These are phyloP conservation scores for Maudiozyma humilis DNA, from an alignment of 1,139 yeast species.

Conservation along the genomic window DNA sequence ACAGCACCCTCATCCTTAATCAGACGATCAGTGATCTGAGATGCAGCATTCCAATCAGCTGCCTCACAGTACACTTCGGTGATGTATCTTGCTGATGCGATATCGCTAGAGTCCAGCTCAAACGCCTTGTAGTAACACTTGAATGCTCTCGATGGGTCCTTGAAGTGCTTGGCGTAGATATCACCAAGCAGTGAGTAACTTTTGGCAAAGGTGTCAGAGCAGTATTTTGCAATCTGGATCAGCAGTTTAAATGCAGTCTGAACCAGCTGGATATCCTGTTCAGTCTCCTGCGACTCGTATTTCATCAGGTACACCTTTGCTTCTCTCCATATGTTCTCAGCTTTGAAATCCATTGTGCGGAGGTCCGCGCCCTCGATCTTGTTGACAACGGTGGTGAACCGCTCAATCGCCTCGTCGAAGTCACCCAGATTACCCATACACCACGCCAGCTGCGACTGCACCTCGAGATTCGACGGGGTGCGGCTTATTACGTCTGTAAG, in stretches of 20 bases:
- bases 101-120: conserved; percentile 72
- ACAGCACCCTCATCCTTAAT: conserved; percentile 57
- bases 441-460: conserved; percentile 72
- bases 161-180: conserved; percentile 49
- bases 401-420: conserved; percentile 46
- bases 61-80: conserved; percentile 58
- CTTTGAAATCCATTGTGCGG: conserved; percentile 47
- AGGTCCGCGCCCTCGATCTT: conserved; percentile 44
- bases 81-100: conserved; percentile 63
- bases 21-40: conserved; percentile 56
- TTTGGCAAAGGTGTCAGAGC: conserved; percentile 58
- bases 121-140: conserved; percentile 87
- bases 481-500: conserved; percentile 44
- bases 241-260: conserved; percentile 45
- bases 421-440: conserved; percentile 53
- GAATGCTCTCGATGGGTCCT: conserved; percentile 62
- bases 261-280: conserved; percentile 18
- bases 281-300: conserved; percentile 13
- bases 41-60: conserved; percentile 81
- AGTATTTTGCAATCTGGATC: conserved; percentile 55
- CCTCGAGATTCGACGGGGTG: conserved; percentile 50
- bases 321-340: conserved; percentile 61
- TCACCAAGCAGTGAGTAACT: conserved; percentile 75
- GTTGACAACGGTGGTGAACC: conserved; percentile 39
- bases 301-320: conserved; percentile 49